Evolutionary conservation across 1,139 yeast species (phyloP), one percentile per base, ranked within the genome.

Genomic region (Yamadazyma friedrichii): DNA sequence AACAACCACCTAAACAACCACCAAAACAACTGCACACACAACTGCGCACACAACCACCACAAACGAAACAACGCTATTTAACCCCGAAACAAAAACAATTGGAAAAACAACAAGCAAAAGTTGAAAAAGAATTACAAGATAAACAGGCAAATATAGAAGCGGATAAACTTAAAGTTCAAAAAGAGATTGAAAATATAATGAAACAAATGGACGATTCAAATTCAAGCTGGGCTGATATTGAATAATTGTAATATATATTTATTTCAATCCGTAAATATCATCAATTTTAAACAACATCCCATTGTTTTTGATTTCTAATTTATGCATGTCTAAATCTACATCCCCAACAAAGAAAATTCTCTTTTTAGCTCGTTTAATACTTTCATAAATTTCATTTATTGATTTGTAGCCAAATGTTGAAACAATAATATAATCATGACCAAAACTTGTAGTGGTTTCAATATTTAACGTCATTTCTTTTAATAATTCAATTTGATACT

Each of bases 141-240:
- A 35, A 36, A 31, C 32, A 42, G 45, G 39, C 42, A 36, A 35
- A 42, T 36, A 25, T 35, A 17, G 45, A 41, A 36, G 44, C 44
- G 16, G 42, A 51, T 35, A 49, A 48, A 26, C 31, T 42, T 35
- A 35, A 45, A 33, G 45, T 48, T 15, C 42, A 50, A 30, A 42
- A 37, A n/a, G 71, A 66, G 39, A 59, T 67, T 15, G 53, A 57
- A 27, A 56, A 56, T 31, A 56, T 67, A 56, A 55, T 66, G 34
- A 62, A 58, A 38, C 63, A 62, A 43, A 56, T 66, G 56, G 60
- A 56, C 30, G 56, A 57, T 41, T 55, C 58, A 15, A 51, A 59
- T 17, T 45, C 61, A 17, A 64, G 57, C 43, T 67, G 74, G 74
- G 74, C 74, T 9, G 55, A 51, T 38, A 39, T 51, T 16, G 52